Evolutionary conservation across 129 eudicot genomes (phyloP).

Genomic region (Dittrichia graveolens): DNA sequence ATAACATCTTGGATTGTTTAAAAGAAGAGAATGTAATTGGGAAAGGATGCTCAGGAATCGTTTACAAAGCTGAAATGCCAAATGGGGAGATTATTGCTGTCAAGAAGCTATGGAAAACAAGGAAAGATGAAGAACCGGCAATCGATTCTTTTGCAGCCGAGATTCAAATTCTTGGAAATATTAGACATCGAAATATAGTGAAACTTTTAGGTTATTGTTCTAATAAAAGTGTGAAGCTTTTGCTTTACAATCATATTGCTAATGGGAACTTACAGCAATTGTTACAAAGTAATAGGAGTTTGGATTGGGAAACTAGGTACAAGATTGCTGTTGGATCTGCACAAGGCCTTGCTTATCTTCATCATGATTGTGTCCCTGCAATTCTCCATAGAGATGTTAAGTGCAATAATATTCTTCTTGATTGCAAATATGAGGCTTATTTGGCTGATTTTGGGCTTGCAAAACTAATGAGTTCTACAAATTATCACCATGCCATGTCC

Average conservation of each 20-base stretch:
- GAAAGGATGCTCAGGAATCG: slow-evolving; percentile 89
- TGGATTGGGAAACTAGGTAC: slow-evolving; percentile 94
- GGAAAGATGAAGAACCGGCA: slow-evolving; percentile 61
- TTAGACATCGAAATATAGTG: slow-evolving; percentile 84
- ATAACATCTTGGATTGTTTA: slow-evolving; percentile 83
- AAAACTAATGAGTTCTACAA: slow-evolving; percentile 80
- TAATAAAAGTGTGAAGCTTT: slow-evolving; percentile 84
- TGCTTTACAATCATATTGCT: slow-evolving; percentile 74
- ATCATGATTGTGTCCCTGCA: slow-evolving; percentile 88
- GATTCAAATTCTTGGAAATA: slow-evolving; percentile 87
- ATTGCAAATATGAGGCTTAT: slow-evolving; percentile 79
- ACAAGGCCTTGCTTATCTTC: slow-evolving; percentile 91
- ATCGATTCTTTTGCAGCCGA: slow-evolving; percentile 89
- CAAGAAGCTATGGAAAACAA: slow-evolving; percentile 93
- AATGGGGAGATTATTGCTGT: slow-evolving; percentile 87
- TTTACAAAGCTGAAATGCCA: slow-evolving; percentile 90
- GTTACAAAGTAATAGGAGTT: slow-evolving; percentile 63
- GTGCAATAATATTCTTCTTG: slow-evolving; percentile 90
- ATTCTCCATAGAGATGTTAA: slow-evolving; percentile 94
- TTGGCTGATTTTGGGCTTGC: slow-evolving; percentile 96
- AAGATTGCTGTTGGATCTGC: slow-evolving; percentile 94
- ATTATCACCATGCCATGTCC: slow-evolving; percentile 89
- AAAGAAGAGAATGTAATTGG: slow-evolving; percentile 88
- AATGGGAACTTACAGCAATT: slow-evolving; percentile 91
- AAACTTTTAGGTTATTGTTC: slow-evolving; percentile 88